These are phyloP conservation scores for Geotrichum carabidarum DNA, from an alignment of 1,139 yeast genomes.

Conservation along the genomic window DNA sequence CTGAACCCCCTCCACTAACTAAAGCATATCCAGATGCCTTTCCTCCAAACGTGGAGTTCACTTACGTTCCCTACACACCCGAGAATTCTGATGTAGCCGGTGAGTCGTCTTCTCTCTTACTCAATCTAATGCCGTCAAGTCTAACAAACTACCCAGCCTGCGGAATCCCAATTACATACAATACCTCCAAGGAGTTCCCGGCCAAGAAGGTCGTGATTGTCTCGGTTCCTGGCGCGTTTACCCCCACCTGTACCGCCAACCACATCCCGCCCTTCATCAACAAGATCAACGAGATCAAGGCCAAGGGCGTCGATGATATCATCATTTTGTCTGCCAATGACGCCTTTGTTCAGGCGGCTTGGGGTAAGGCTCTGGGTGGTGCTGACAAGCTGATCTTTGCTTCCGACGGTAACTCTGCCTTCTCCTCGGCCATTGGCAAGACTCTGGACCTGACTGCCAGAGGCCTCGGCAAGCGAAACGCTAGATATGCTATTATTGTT, in stretches of 20 bases:
- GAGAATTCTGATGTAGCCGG: slow-evolving; percentile 42
- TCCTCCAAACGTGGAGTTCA: slow-evolving; percentile 52
- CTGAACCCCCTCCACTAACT: not conserved
- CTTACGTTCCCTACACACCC: slow-evolving; percentile 53
- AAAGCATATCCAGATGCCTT: slow-evolving; percentile 41
- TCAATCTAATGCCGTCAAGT: slow-evolving; percentile 42
- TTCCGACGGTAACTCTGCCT: slow-evolving; percentile 62
- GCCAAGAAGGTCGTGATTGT: slow-evolving; percentile 62
- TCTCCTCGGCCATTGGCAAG: slow-evolving; percentile 60
- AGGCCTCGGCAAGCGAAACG: slow-evolving; percentile 63
- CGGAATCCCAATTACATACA: slow-evolving; percentile 49
- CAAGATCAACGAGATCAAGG: slow-evolving; percentile 50
- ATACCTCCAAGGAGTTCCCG: slow-evolving; percentile 46
- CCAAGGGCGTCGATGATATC: slow-evolving; percentile 67
- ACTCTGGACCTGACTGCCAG: slow-evolving; percentile 49
- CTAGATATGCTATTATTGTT: slow-evolving; percentile 67
- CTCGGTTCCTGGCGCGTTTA: slow-evolving; percentile 87
- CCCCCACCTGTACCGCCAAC: slow-evolving; percentile 78
- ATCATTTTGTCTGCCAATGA: slow-evolving; percentile 74
- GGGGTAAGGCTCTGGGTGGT: slow-evolving; percentile 70
- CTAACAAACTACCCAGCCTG: slow-evolving; percentile 38
- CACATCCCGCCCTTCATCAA: slow-evolving; percentile 74
- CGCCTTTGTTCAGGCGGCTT: slow-evolving; percentile 71
- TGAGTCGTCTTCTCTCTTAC: slow-evolving; percentile 48
- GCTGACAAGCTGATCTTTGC: slow-evolving; percentile 54